Base-by-base conservation (phyloP, 495 filamentous ascomycete species). In the Talaromyces nanjingensis region DNA sequence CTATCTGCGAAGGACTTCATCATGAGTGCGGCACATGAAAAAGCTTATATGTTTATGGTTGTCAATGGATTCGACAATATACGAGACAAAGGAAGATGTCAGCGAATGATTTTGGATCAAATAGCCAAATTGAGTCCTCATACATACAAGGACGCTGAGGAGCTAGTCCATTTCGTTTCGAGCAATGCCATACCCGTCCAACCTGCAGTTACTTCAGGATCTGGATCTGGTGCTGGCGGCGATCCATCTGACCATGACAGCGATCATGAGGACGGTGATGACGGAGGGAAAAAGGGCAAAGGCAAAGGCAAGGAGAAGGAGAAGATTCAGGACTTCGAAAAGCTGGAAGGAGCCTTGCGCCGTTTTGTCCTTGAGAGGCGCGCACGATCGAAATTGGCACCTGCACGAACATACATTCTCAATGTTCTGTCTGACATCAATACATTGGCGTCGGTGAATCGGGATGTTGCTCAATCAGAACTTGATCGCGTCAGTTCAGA, bases 1-100 rank as follows among this genome's bases (percentile, higher is more conserved):
- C 84, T 92, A 57, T 94, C 93, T 3, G 93, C 96, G 11, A 97
- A 91, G 71, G 92, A 98, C 66, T 98, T 98, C 71, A 97, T 98
- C 65, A 86, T 90, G 78, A 93, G 93, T 62, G 94, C 94, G 9
- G 96, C 94, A 14, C 86, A 92, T 54, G 94, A 98, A 71, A 98
- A 98, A 71, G 93, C 93, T 12, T 98, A 98, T 70, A 93, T 98
- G 67, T 98, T 98, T 79, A 94, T 98, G 77, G 94, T 98, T 8
- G 94, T 98, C 57, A 98, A 98, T 72, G 92, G 93, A 33, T 98
- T 91, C 68, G 96, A 98, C 74, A 89, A 90, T 65, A 97, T 98
- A 68, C 82, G 87, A 64, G 91, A 98, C 74, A 94, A 98, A 77
- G 84, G 89, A 60, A 76, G 87, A 63, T 92, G 90, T 69, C 86